phyloP scores from a whole-genome alignment of 306 rosid genomes.

The Cicer bijugum region DNA sequence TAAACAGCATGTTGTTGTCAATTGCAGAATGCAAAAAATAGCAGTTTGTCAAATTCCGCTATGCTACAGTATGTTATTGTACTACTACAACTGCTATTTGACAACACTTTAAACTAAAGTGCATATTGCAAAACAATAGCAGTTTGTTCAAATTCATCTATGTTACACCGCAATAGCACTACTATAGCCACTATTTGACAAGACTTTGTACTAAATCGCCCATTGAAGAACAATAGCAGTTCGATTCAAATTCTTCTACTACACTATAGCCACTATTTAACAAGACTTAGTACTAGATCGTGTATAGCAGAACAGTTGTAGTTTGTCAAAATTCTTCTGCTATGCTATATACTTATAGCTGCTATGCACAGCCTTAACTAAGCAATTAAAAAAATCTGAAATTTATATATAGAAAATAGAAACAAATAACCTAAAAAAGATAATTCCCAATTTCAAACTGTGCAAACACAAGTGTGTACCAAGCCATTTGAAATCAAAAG shows the following conservation, averaged over 20 bases:
- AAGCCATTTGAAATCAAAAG: background rate
- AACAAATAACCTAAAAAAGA: conserved; percentile 5
- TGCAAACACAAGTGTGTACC: background rate
- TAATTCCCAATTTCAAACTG: background rate
- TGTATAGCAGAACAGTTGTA: background rate
- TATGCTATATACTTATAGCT: background rate
- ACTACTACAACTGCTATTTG: background rate
- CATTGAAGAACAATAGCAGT: background rate
- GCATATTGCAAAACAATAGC: background rate
- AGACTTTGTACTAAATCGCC: background rate
- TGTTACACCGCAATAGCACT: background rate
- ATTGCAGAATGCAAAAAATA: background rate
- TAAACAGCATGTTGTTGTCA: background rate
- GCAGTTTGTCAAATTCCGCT: background rate
- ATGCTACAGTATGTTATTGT: background rate
- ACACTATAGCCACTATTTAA: background rate
- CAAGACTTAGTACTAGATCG: background rate
- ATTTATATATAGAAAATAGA: background rate
- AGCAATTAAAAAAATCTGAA: background rate
- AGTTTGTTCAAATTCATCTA: background rate
- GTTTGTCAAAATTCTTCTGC: background rate
- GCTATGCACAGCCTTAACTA: background rate
- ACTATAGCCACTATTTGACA: background rate
- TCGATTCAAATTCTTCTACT: background rate
- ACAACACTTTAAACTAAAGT: background rate